Evolutionary conservation across 495 filamentous ascomycete genomes (phyloP), one percentile per base, ranked within the genome.

Genomic region (Xylaria telfairii): DNA sequence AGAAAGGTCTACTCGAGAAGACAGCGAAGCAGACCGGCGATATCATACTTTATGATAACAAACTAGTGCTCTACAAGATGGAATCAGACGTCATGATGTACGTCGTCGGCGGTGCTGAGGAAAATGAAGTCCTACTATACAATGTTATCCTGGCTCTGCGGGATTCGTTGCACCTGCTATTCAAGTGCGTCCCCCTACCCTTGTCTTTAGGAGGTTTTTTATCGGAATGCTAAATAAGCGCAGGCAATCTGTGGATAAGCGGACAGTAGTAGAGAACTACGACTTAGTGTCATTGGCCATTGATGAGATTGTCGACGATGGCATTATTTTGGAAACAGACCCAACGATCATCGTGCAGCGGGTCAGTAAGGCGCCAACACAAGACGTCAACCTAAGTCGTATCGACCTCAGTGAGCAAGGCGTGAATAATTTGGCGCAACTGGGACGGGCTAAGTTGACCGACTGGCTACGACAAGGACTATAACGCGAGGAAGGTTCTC

Each of bases 31-130:
- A 95, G 76, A 92, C 89, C 30, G 92, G 91, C 66, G 96, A 99
- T 83, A 94, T 99, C 74, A 97, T 99, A 66, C 89, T 98, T 60
- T 98, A 97, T 83, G 96, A 98, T 81, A 93, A 93, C 82, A 90
- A 92, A 73, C 89, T 98, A 42, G 94, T 98, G 41, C 93, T 98
- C 41, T 99, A 97, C 87, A 98, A 98, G 89, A 91, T 91, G 83
- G 96, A 99, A 85, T 92, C 92, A 73, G 96, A 99, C 81, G 93
- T 99, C 34, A 96, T 97, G 90, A 86, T 99, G 66, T 99, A 97
- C 78, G 94, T 98, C 32, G 93, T 99, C 9, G 94, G 94, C 32
- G 90, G 93, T 56, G 87, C 91, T 10, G 94, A 98, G 34, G 96
- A 99, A 84, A 99, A 97, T 79, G 96, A 99, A 83, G 92, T 99